Evolutionary conservation across 108 stramenopile genomes (phyloP), one percentile per base, ranked within the genome.

Genomic region (Skeletonema potamos): DNA sequence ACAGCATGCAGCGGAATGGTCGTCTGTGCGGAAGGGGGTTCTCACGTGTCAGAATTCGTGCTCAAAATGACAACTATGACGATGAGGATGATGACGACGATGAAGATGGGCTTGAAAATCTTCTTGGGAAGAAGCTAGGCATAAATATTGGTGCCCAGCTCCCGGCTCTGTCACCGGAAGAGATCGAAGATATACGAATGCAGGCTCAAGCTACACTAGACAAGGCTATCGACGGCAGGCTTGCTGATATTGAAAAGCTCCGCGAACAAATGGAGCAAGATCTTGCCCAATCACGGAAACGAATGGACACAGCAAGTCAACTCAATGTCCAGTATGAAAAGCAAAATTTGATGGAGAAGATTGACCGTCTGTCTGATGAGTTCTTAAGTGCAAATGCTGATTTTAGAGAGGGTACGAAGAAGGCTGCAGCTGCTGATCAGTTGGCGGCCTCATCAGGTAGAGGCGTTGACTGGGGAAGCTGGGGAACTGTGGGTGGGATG

Each of bases 191-290:
- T 65, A 56, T 92, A 20, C 74, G 85, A 20, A 51, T 54, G 22
- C 78, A 86, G 32, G 86, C 87, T 1, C 62, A 59, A 33, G 64
- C 82, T 32, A 79, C 82, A 3, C 70, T 89, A 33, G 79, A 86
- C 51, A 30, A 79, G 20, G 62, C 85, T n/a, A 39, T 86, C 27
- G 86, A 85, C 24, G 81, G 77, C 41, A 73, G 85, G 10, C 64
- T 92, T 3, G 76, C 78, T n/a, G 91, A 92, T 17, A 89, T 92
- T 48, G 82, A 79, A 37, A 32, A 43, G 11, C 73, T 89, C 4
- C 76, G 84, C 12, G 59, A 68, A 34, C 57, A 83, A 51, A 69
- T 87, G 61, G 54, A 81, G 11, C 59, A 75, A 10, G 84, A 87
- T 59, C 20, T 83, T 10, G 69, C 64, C 11, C 59, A 76, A 32